Conservation (phyloP, 2,329 filamentous ascomycete genomes). For the Aspergillus oerlinghausenensis region DNA sequence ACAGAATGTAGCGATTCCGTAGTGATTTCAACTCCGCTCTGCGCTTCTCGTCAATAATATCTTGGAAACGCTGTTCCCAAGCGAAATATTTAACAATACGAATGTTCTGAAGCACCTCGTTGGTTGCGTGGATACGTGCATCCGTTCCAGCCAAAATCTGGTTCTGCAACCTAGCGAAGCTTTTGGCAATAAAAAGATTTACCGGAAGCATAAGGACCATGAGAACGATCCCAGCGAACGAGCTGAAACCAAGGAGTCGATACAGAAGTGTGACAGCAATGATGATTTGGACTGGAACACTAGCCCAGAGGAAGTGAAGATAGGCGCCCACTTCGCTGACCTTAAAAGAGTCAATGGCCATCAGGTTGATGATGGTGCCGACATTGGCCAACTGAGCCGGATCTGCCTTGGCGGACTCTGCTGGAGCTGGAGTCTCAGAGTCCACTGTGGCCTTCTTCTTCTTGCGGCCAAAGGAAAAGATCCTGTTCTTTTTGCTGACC, state of each 20-base stretch:
- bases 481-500: conserved; percentile 39
- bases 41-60: conserved; percentile 84
- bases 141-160: conserved; percentile 89
- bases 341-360: conserved; percentile 99
- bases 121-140: conserved; percentile 91
- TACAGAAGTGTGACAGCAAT: conserved; percentile 80
- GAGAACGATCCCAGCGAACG: conserved; percentile 84
- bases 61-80: conserved; percentile 89
- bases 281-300: conserved; percentile 80
- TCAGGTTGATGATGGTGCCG: conserved; percentile 98
- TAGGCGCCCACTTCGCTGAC: conserved; percentile 93
- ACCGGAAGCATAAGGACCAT: conserved; percentile 86
- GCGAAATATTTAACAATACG: conserved; percentile 99
- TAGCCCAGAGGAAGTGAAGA: conserved; percentile 90
- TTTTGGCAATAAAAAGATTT: conserved; percentile 82
- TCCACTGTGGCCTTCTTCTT: conserved; percentile 38
- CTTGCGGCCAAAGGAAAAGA: conserved; percentile 56
- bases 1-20: conserved; percentile 79
- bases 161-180: conserved; percentile 83
- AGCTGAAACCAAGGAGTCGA: conserved; percentile 84
- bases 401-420: conserved; percentile 25
- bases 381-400: conserved; percentile 76
- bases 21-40: conserved; percentile 71
- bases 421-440: conserved; percentile 18
- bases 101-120: conserved; percentile 95